Base-by-base conservation (phyloP, 148 eudicot species). In the Hydrangea macrophylla region DNA sequence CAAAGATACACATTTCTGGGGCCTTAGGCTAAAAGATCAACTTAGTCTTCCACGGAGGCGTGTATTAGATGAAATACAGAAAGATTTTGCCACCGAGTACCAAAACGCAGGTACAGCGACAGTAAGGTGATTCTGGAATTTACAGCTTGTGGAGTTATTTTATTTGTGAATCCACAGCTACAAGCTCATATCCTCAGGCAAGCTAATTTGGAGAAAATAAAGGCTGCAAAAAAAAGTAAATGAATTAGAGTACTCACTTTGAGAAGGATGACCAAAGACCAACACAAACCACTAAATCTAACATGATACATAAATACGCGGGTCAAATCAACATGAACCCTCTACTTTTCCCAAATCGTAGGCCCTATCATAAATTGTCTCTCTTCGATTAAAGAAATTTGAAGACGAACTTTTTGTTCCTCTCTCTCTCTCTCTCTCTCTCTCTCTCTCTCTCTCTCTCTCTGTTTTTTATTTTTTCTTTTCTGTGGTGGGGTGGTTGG, bases 171-270 rank as follows among this genome's bases (percentile, higher is more conserved):
- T 27, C 64, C 53, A 23, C 70, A 55, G 55, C 71, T 79, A 79
- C 64, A 82, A 76, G 74, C 86, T 82, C 86, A 76, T 70, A n/a
- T 82, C 86, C 68, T 71, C 83, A 1, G 83, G 86, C 27, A 82
- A 68, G 76, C 86, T 76, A 6, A 82, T 76, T 65, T 79, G 81
- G 69, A 82, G 79, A 59, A 82, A 76, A 62, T 82, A 82, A 44
- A 79, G 65, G 76, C 86, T 82, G 81, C 74, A 82, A 32, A 31
- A n/a, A n/a, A n/a, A n/a, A n/a, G n/a, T n/a, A n/a, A n/a, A 64
- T 1, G 15, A 36, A 15, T 30, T 54, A 0, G 11, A 53, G 17
- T 11, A 9, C 0, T 42, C 48, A 40, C 45, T 11, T 1, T 42
- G 48, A 42, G 48, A 42, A 42, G n/a, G n/a, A n/a, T 42, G 48